These are phyloP conservation scores for Cladosporium cucumerinum DNA, from an alignment of 2,329 filamentous ascomycete genomes.

Conservation along the genomic window DNA sequence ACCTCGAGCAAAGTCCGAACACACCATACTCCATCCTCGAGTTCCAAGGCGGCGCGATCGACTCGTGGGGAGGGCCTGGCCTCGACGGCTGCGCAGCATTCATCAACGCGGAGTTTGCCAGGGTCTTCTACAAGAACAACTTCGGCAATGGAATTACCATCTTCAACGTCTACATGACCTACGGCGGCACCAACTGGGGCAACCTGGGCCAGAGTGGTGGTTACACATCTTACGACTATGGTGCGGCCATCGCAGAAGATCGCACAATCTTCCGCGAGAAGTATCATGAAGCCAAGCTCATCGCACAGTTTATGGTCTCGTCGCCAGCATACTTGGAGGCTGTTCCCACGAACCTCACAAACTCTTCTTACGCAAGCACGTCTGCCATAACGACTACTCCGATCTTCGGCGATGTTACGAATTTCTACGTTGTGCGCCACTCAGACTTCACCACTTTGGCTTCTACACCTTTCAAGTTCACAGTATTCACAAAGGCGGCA, in stretches of 20 bases:
- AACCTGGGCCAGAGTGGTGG: conserved; percentile 67
- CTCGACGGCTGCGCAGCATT: conserved; percentile 65
- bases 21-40: conserved; percentile 66
- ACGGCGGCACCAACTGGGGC: conserved; percentile 55
- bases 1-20: conserved; percentile 59
- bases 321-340: conserved; percentile 67
- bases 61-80: conserved; percentile 69
- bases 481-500: conserved; percentile 56
- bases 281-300: conserved; percentile 73
- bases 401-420: conserved; percentile 52
- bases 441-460: conserved; percentile 58
- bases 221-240: conserved; percentile 59
- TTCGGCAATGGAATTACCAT: conserved; percentile 49
- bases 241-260: conserved; percentile 65
- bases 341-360: conserved; percentile 48
- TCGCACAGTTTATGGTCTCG: conserved; percentile 70
- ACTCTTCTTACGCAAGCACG: conserved; percentile 53
- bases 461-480: conserved; percentile 61
- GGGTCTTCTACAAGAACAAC: conserved; percentile 70
- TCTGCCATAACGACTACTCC: conserved; percentile 59
- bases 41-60: conserved; percentile 53
- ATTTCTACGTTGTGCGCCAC: conserved; percentile 65
- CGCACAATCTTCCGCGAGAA: conserved; percentile 68
- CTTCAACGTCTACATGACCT: conserved; percentile 71
- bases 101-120: conserved; percentile 67